Evolutionary conservation across 2,329 filamentous ascomycete genomes (phyloP).

Genomic region (Penicillium sp.): DNA sequence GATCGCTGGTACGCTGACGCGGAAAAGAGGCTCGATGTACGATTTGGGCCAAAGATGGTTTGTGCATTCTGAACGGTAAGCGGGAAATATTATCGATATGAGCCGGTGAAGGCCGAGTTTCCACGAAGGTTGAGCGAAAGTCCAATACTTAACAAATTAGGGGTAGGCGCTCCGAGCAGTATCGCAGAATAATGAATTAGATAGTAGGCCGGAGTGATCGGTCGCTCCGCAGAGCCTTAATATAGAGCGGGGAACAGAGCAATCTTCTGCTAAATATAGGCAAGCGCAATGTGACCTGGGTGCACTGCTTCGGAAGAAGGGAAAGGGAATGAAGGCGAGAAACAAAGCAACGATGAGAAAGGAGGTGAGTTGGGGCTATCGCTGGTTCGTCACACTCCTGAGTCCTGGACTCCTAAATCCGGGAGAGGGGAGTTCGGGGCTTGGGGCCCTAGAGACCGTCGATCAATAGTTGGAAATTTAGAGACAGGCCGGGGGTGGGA

Average conservation of each 20-base stretch:
- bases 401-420: conserved; percentile 21
- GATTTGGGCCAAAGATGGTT: conserved; percentile 62
- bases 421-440: conserved; percentile 17
- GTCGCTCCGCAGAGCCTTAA: conserved; percentile 16
- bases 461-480: conserved; percentile 24
- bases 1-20: conserved; percentile 60
- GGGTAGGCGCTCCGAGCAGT: conserved; percentile 6
- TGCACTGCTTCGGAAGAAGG: not conserved
- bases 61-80: conserved; percentile 57
- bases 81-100: not conserved
- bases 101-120: not conserved
- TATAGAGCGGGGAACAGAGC: conserved; percentile 19
- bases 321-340: conserved; percentile 7
- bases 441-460: conserved; percentile 17
- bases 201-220: conserved; percentile 4
- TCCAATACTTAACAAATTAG: not conserved
- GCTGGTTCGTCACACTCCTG: conserved; percentile 9
- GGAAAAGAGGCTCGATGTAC: conserved; percentile 66
- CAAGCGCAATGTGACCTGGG: not conserved
- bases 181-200: conserved; percentile 8
- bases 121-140: not conserved
- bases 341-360: conserved; percentile 12
- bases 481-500: conserved; percentile 6
- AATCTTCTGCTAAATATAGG: conserved; percentile 24
- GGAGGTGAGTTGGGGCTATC: conserved; percentile 7